Base-by-base conservation (phyloP, 148 eudicot species). In the Camellia japonica region DNA sequence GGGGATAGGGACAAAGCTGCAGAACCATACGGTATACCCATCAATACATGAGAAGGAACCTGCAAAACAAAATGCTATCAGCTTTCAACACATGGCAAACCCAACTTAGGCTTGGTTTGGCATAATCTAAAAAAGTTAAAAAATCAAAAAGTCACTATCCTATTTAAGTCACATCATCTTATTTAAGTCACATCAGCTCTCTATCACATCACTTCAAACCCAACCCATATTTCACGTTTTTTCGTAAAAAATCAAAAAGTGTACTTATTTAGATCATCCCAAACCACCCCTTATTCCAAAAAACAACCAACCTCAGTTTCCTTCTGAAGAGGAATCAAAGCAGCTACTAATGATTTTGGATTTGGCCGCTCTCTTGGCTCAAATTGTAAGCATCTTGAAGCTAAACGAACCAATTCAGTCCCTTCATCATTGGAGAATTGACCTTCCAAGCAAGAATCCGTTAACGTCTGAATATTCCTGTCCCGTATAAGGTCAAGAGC, bases 351-450 rank as follows among this genome's bases (percentile, higher is more conserved):
- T 69, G 96, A 95, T 78, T 87, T 93, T 18, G 97, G 86, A 83
- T 88, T 90, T 80, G 98, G 98, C 59, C 98, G 86, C 83, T 93
- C 98, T 87, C 96, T 94, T 10, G 98, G 96, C 85, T 95, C 98
- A 79, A 89, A 95, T 81, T 91, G 97, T 83, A 95, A 85, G 80
- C 98, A 95, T 72, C 97, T 88, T 58, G 98, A 93, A 67, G 97
- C 98, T 71, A 95, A 80, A 60, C 96, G 94, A 46, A 93, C 89
- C 55, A 95, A 85, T 82, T 93, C 98, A 12, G 97, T 95, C 44
- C 96, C 96, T 82, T 93, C 98, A 80, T 93, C 93, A 84, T 80
- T 87, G 70, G 91, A 87, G 82, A 95, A 89, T 81, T 95, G 95
- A 69, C 97, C 98, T 88, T 93, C 97, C 87, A 94, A 91, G 85